Evolutionary conservation across 495 filamentous ascomycete species (phyloP).

Genomic region (Podospora didyma): DNA sequence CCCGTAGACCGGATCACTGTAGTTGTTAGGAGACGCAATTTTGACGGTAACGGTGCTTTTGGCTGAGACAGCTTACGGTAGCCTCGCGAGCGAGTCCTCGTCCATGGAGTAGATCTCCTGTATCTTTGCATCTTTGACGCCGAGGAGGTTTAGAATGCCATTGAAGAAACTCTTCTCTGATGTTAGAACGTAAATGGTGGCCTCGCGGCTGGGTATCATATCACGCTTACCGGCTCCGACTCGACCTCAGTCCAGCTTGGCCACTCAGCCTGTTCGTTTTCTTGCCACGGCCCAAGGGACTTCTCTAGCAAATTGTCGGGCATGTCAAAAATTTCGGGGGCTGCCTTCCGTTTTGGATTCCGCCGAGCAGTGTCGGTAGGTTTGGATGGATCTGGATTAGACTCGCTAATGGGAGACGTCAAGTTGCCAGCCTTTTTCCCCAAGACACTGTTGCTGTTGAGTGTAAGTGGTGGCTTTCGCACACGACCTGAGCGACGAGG

Average conservation of each 20-base stretch:
- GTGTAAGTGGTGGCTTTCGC: conserved; percentile 24
- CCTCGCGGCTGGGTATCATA: background rate
- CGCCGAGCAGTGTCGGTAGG: conserved; percentile 15
- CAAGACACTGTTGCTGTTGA: conserved; percentile 11
- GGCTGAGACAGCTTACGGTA: conserved; percentile 52
- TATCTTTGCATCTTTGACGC: conserved; percentile 67
- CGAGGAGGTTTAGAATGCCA: conserved; percentile 73
- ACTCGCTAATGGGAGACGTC: background rate
- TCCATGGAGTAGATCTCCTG: conserved; percentile 78
- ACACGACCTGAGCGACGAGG: conserved; percentile 32
- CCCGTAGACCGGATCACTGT: conserved; percentile 69
- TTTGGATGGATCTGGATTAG: background rate
- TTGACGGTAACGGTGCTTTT: background rate
- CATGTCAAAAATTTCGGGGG: conserved; percentile 25
- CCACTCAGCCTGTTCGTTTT: conserved; percentile 43
- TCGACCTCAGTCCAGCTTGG: conserved; percentile 82
- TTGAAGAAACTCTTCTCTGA: conserved; percentile 69
- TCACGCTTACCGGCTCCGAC: conserved; percentile 72
- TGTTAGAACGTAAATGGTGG: background rate
- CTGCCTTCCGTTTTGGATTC: conserved; percentile 36
- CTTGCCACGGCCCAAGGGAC: conserved; percentile 31
- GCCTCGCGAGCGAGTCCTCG: conserved; percentile 55
- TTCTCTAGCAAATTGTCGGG: conserved; percentile 32
- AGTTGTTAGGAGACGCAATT: background rate
- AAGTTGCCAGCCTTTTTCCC: background rate